Percentiles rank a stretch among this genome's conserved stretches.
These are phyloP conservation scores for Penicillium oxalicum DNA, from an alignment of 2,329 filamentous ascomycete genomes.

Conservation along the genomic window DNA sequence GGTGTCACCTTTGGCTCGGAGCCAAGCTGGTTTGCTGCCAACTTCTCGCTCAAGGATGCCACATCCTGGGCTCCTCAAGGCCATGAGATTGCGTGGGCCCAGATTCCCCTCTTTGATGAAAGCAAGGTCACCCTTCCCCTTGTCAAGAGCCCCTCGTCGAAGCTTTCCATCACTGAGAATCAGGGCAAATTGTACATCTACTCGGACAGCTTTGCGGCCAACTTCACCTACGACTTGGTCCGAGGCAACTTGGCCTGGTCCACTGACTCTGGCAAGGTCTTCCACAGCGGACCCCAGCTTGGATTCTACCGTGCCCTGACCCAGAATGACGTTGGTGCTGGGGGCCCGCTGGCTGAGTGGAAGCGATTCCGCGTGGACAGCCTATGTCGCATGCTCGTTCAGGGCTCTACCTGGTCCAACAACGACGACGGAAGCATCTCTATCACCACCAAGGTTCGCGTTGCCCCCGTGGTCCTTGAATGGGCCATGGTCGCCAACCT, in stretches of 20 bases:
- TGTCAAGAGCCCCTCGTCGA: neutral
- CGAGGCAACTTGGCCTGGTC: constrained; percentile 39
- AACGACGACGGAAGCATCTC: constrained; percentile 22
- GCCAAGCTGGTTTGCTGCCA: constrained; percentile 40
- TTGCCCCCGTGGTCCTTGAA: constrained; percentile 55
- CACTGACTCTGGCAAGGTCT: constrained; percentile 31
- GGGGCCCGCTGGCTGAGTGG: constrained; percentile 51
- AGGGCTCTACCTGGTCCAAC: constrained; percentile 23
- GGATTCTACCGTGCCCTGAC: constrained; percentile 59
- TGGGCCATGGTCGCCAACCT: constrained; percentile 52
- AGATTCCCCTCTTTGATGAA: constrained; percentile 24
- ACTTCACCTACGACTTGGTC: constrained; percentile 40
- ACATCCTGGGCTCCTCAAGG: constrained; percentile 49
- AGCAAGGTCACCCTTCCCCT: neutral
- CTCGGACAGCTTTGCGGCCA: constrained; percentile 6
- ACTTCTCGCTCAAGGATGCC: constrained; percentile 39
- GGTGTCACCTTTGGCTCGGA: neutral
- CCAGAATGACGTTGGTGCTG: constrained; percentile 56
- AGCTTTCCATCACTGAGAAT: neutral
- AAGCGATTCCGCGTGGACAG: constrained; percentile 36
- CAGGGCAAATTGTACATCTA: constrained; percentile 6
- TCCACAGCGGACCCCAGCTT: constrained; percentile 22
- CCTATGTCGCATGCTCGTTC: constrained; percentile 34
- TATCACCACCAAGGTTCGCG: constrained; percentile 43
- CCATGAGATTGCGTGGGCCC: constrained; percentile 53